Conservation (phyloP, 768 basidiomycete species). For the Tephrocybe sp. region DNA sequence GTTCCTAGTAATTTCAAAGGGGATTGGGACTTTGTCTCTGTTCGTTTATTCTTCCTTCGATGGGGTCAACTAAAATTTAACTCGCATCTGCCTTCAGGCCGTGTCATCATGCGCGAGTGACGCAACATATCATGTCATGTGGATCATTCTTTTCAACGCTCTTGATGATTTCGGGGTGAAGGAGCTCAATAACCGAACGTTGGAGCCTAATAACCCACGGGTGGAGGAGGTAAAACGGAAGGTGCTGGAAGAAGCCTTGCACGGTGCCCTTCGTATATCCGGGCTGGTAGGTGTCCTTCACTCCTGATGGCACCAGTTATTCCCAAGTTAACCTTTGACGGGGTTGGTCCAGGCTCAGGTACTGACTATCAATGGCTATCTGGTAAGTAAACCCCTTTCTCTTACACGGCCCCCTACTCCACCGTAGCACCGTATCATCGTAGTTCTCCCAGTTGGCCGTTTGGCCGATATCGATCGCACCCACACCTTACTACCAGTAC, state of each 20-base stretch:
- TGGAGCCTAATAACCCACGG: constrained; percentile 38
- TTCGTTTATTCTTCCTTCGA: constrained; percentile 23
- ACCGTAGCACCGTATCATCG: constrained; percentile 16
- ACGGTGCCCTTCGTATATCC: constrained; percentile 83
- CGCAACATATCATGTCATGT: constrained; percentile 90
- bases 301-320: neutral
- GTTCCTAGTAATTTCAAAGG: constrained; percentile 83
- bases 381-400: constrained; percentile 39
- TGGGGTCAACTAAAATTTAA: constrained; percentile 1
- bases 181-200: constrained; percentile 54
- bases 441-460: constrained; percentile 11
- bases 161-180: constrained; percentile 83
- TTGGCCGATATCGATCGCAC: constrained; percentile 1
- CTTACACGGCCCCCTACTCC: neutral
- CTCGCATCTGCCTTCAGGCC: constrained; percentile 29
- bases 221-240: constrained; percentile 66
- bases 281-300: constrained; percentile 59
- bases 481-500: neutral
- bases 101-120: constrained; percentile 72
- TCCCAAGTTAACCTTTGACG: constrained; percentile 1
- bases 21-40: constrained; percentile 87
- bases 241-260: constrained; percentile 77
- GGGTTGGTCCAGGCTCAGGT: constrained; percentile 60
- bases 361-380: constrained; percentile 82
- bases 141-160: constrained; percentile 80